Base-by-base conservation (phyloP, 176 grass and related monocot species). In the Carex kokanica region DNA sequence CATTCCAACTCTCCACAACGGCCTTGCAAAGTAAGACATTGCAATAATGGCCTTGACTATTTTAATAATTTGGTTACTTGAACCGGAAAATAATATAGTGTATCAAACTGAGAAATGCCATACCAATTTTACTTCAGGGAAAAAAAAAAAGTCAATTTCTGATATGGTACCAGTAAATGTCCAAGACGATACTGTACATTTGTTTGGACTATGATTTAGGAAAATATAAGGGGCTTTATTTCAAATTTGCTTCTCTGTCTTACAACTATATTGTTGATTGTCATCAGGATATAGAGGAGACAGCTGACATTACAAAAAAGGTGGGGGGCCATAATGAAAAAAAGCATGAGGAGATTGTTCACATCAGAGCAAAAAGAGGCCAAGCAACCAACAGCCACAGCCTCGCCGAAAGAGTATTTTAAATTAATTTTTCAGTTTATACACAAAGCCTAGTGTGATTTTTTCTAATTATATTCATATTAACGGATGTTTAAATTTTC, bases 361-460 rank as follows among this genome's bases (percentile, higher is more conserved):
- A 95, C 83, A 64, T 98, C 20, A 81, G 95, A 51, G 95, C 95
- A 80, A 98, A 98, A 84, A 84, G 91, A 27, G 95, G 95, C 78
- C 95, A 98, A 84, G 92, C 95, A 15, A 95, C 95, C 59, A 98
- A 98, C 29, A 98, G 91, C 67, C 95, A 98, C 90, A 98, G 95
- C 86, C 95, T 94, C 75, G 95, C 95, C 71, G 95, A 98, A 95
- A 95, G 95, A 93, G 95, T 95, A 82, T 8, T 53, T 60, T 88
- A 27, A 5, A 80, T 6, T 8, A 84, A 25, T 59, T 45, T 75
- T 75, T 74, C 32, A 36, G 25, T 74, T 84, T 74, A 12, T 64
- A 18, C 67, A 41, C 43, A 60, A 23, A 56, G 17, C 4, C 21
- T 63, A 51, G 17, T 67, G 17, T 67, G 25, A 21, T 84, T 73